These are phyloP conservation scores for Cymbopogon citratus DNA, from an alignment of 176 grass and related monocot genomes.

Conservation along the genomic window DNA sequence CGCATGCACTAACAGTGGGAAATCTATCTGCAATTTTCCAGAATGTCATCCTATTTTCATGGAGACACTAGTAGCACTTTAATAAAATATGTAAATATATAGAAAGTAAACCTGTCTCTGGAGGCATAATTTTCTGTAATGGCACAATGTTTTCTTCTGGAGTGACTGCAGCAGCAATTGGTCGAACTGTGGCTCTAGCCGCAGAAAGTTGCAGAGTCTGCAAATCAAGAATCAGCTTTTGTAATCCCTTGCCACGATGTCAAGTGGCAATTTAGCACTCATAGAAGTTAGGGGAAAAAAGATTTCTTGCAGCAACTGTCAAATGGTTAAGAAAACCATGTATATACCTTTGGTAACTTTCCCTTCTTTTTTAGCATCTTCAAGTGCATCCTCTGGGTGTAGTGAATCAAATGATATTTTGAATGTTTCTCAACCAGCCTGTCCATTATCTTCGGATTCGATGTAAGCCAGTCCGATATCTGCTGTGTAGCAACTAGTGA, in stretches of 20 bases:
- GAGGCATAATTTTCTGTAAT: constrained; percentile 20
- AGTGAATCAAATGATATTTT: constrained; percentile 92
- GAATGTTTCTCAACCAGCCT: constrained; percentile 87
- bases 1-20: constrained; percentile 34
- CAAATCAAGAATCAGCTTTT: constrained; percentile 38
- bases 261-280: neutral
- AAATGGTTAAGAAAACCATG: constrained; percentile 7
- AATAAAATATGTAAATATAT: constrained; percentile 20
- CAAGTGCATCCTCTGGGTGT: constrained; percentile 93
- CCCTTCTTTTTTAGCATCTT: constrained; percentile 93
- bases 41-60: constrained; percentile 11
- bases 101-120: constrained; percentile 39
- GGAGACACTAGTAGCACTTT: constrained; percentile 3
- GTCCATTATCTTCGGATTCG: constrained; percentile 57
- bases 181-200: constrained; percentile 68
- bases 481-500: constrained; percentile 60
- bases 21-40: constrained; percentile 42
- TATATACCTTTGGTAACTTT: constrained; percentile 80
- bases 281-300: neutral
- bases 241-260: constrained; percentile 14
- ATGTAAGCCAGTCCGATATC: constrained; percentile 77
- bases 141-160: constrained; percentile 41
- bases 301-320: neutral
- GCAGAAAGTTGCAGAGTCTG: constrained; percentile 82
- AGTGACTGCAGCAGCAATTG: constrained; percentile 21